Conservation (phyloP, 2,329 filamentous ascomycete species). For the Apiospora saccharicola region DNA sequence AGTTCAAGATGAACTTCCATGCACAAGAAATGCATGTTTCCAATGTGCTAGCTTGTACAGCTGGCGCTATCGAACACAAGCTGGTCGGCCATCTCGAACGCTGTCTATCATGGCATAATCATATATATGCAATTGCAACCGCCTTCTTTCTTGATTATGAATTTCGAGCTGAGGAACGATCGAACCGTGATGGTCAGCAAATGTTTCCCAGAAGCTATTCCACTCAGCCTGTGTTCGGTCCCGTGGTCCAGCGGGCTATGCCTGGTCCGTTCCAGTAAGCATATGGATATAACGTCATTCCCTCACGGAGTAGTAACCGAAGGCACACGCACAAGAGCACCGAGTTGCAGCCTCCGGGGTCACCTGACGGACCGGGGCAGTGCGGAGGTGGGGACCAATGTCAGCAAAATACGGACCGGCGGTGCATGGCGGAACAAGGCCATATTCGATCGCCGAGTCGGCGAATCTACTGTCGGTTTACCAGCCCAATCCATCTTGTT, state of each 20-base stretch:
- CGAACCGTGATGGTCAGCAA: neutral
- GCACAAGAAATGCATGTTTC: neutral
- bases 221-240: neutral
- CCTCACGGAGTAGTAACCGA: neutral
- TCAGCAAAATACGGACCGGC: conserved; percentile 7
- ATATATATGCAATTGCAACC: neutral
- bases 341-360: neutral
- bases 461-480: neutral
- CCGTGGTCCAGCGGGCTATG: neutral
- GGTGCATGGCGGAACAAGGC: neutral
- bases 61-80: neutral
- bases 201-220: neutral
- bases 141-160: no score
- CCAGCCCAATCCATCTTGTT: neutral
- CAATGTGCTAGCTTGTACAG: neutral
- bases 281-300: neutral
- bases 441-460: neutral
- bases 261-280: neutral
- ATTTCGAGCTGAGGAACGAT: neutral
- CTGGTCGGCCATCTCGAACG: neutral
- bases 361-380: neutral
- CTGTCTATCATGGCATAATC: neutral
- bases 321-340: neutral
- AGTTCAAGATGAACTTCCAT: neutral
- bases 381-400: neutral